These are phyloP conservation scores for Porcisia hertigi DNA, from an alignment of 208 protist species.

Conservation along the genomic window DNA sequence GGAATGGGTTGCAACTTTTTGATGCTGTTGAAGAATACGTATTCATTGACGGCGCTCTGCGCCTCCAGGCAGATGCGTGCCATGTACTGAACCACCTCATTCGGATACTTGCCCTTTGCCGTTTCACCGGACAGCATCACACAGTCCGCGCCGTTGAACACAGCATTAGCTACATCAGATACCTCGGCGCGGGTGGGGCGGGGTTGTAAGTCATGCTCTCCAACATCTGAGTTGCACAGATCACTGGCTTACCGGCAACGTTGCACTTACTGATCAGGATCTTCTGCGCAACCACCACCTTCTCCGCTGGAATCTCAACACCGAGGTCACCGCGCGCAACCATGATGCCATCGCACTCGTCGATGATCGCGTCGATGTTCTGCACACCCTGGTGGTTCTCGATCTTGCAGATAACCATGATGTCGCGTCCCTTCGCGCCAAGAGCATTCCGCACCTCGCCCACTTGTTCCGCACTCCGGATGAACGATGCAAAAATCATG, in stretches of 20 bases:
- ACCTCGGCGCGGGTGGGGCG: constrained; percentile 99
- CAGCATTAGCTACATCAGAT: constrained; percentile 97
- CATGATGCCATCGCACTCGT: constrained; percentile 98
- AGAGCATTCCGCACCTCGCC: constrained; percentile 91
- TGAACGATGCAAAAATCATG: constrained; percentile 99
- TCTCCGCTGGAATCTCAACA: constrained; percentile 98
- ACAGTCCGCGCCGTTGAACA: constrained; percentile 98
- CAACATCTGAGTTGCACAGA: constrained; percentile 99
- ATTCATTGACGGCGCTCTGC: constrained; percentile 78
- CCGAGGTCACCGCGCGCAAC: constrained; percentile 99
- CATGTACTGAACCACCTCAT: constrained; percentile 97
- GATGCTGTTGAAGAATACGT: constrained; percentile 85
- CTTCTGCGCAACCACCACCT: constrained; percentile 98
- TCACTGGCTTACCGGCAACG: constrained; percentile 97
- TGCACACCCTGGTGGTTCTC: constrained; percentile 98
- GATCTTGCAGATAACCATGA: constrained; percentile 99
- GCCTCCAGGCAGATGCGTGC: constrained; percentile 90
- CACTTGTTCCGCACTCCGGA: constrained; percentile 95
- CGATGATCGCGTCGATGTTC: constrained; percentile 99
- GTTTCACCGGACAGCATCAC: constrained; percentile 99
- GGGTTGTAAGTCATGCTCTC: constrained; percentile 97
- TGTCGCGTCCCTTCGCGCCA: constrained; percentile 88
- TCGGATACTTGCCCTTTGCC: constrained; percentile 97
- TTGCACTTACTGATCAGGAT: constrained; percentile 99
- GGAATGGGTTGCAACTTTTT: constrained; percentile 84